Evolutionary conservation across 2,329 filamentous ascomycete species (phyloP).

Genomic region (Fusarium citri): DNA sequence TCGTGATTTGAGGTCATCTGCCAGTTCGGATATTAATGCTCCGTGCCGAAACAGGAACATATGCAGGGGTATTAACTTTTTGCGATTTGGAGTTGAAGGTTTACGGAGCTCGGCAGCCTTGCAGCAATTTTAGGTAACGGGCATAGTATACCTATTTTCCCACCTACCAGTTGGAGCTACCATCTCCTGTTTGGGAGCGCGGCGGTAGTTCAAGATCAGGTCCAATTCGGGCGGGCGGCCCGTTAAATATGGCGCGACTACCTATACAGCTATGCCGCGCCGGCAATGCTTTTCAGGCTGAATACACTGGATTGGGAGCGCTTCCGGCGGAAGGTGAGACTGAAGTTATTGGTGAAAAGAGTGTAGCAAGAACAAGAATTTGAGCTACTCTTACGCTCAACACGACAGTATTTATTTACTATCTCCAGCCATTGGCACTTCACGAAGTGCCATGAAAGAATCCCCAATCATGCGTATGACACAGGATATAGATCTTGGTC

Average conservation of each 20-base stretch:
- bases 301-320: background rate
- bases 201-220: background rate
- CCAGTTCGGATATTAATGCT: background rate
- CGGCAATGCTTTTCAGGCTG: background rate
- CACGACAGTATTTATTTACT: no score
- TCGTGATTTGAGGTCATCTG: background rate
- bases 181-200: background rate
- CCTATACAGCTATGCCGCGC: background rate
- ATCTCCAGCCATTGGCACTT: no score
- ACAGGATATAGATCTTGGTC: no score
- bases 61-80: background rate
- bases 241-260: background rate
- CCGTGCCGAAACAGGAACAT: slow-evolving; percentile 3
- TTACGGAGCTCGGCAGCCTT: background rate
- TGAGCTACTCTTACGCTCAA: no score
- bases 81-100: background rate
- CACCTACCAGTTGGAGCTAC: background rate
- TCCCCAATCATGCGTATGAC: no score
- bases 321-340: no score
- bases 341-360: background rate
- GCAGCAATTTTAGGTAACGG: background rate
- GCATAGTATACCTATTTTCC: background rate
- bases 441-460: no score
- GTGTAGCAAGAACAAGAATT: background rate
- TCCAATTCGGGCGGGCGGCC: background rate